phyloP scores from a whole-genome alignment of 108 stramenopile genomes.

The Cyclostephanos invisitatus region DNA sequence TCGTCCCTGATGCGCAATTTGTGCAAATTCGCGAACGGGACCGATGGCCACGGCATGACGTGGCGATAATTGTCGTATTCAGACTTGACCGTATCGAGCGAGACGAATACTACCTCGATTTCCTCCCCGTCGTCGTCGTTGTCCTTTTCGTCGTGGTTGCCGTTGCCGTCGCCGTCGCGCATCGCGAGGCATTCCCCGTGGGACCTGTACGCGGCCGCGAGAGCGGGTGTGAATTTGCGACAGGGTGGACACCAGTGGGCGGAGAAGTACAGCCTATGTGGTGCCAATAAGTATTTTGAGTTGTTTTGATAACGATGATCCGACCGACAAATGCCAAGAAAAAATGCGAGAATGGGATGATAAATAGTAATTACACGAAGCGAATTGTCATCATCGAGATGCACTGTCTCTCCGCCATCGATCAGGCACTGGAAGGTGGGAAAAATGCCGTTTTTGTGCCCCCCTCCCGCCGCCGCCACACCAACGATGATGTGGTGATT shows the following conservation, averaged over 20 bases:
- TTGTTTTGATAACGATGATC: no score
- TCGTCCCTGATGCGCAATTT: constrained; percentile 32
- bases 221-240: constrained; percentile 84
- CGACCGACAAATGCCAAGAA: no score
- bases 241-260: constrained; percentile 93
- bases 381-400: no score
- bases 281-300: no score
- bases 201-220: constrained; percentile 80
- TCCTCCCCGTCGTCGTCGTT: constrained; percentile 17
- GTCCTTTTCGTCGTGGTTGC: constrained; percentile 8
- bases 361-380: no score
- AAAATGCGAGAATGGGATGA: no score
- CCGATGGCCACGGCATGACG: constrained; percentile 85
- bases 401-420: no score
- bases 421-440: no score
- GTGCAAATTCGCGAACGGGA: constrained; percentile 66
- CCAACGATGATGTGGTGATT: no score
- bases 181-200: constrained; percentile 25
- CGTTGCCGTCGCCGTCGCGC: not conserved
- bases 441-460: no score
- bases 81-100: constrained; percentile 72
- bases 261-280: constrained; percentile 56
- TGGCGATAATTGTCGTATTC: constrained; percentile 73
- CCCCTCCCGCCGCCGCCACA: not conserved
- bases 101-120: constrained; percentile 88